These are phyloP conservation scores for Nakazawaea populi DNA, from an alignment of 805 yeast species.

Conservation along the genomic window DNA sequence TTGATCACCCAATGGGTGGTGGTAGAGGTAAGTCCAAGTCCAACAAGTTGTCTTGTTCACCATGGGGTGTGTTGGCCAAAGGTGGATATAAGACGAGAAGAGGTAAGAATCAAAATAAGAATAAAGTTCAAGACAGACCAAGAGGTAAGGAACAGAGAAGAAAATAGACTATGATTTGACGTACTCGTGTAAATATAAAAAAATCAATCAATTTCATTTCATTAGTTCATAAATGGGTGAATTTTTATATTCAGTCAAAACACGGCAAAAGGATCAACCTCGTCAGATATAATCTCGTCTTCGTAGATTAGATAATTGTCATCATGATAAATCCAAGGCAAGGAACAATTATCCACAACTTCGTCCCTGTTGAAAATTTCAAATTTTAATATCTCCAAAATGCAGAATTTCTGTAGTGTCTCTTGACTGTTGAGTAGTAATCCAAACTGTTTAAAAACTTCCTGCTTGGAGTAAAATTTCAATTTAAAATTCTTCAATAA, in stretches of 20 bases:
- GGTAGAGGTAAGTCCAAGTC: slow-evolving; percentile 99
- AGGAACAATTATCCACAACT: slow-evolving; percentile 16
- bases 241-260: not conserved
- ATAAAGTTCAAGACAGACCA: slow-evolving; percentile 89
- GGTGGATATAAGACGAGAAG: slow-evolving; percentile 92
- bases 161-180: slow-evolving; percentile 10
- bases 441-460: slow-evolving; percentile 13
- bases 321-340: slow-evolving; percentile 9
- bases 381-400: slow-evolving; percentile 10
- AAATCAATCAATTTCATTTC: not conserved
- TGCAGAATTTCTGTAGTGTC: not conserved
- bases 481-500: slow-evolving; percentile 22
- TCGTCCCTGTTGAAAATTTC: slow-evolving; percentile 10
- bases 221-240: not conserved
- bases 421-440: slow-evolving; percentile 3
- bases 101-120: slow-evolving; percentile 77
- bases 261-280: slow-evolving; percentile 8
- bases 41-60: slow-evolving; percentile 87
- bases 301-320: not conserved
- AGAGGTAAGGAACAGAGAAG: slow-evolving; percentile 47
- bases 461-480: slow-evolving; percentile 18
- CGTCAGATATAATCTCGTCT: slow-evolving; percentile 1
- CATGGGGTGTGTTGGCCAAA: slow-evolving; percentile 93
- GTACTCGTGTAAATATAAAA: not conserved
- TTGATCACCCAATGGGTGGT: slow-evolving; percentile 99